Percentiles rank a stretch among this genome's conserved stretches.
These are phyloP conservation scores for Kwoniella botswanensis DNA, from an alignment of 768 basidiomycete species.

Conservation along the genomic window DNA sequence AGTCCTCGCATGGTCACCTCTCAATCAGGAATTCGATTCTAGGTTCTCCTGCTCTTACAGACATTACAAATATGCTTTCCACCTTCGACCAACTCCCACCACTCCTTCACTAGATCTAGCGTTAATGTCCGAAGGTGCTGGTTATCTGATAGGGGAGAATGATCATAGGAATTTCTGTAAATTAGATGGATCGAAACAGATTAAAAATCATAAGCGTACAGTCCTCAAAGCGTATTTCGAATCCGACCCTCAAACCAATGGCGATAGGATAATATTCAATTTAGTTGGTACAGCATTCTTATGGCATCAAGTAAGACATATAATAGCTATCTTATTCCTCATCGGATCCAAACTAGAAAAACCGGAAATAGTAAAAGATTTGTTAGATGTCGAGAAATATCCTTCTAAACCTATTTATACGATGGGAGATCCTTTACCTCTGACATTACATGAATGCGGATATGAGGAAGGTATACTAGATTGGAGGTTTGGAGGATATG, in stretches of 20 bases:
- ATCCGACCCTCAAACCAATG: constrained; percentile 23
- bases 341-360: constrained; percentile 79
- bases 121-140: constrained; percentile 76
- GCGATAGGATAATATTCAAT: constrained; percentile 72
- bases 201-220: constrained; percentile 73
- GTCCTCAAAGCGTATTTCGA: constrained; percentile 66
- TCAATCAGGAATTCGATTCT: constrained; percentile 76
- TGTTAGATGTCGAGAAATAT: constrained; percentile 69
- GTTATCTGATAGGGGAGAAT: constrained; percentile 78
- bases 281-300: constrained; percentile 86
- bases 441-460: constrained; percentile 88
- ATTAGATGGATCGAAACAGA: constrained; percentile 87
- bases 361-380: constrained; percentile 70
- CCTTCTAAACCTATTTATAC: constrained; percentile 79
- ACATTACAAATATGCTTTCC: constrained; percentile 99
- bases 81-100: constrained; percentile 58
- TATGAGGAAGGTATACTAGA: constrained; percentile 66
- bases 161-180: constrained; percentile 97
- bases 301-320: constrained; percentile 94
- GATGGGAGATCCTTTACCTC: constrained; percentile 89
- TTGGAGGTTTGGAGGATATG: constrained; percentile 71
- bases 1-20: constrained; percentile 91
- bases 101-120: constrained; percentile 66
- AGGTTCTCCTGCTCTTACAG: constrained; percentile 83
- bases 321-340: constrained; percentile 88